Base-by-base conservation (phyloP, 2,329 filamentous ascomycete species). In the Talaromyces pinophilus region DNA sequence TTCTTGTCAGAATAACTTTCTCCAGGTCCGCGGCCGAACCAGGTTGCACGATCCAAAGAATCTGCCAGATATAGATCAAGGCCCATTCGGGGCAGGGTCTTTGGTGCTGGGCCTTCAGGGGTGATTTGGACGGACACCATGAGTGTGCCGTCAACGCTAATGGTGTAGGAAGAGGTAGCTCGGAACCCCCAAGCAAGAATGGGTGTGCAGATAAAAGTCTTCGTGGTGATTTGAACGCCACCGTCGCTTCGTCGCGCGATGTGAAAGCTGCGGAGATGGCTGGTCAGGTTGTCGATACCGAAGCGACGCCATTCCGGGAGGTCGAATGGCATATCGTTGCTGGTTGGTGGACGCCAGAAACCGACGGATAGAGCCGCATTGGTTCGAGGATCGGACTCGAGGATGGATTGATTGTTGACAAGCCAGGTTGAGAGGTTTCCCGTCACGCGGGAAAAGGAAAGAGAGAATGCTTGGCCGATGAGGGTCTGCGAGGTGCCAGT, bases 281-380 rank as follows among this genome's bases (percentile, higher is more conserved):
- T 42, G 19, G 6, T 33, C 6, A 63, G 13, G 15, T 3, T 55
- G 35, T 63, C 61, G 25, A 63, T 38, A 17, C 73, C 72, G 48
- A 70, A 74, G 19, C 70, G 69, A 8, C 71, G 71, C 70, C 75
- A 74, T 64, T 74, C 68, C 7, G 63, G 62, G 1, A 71, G 69
- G 30, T 74, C 71, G 25, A 68, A 71, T 6, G 73, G 68, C 17
- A 71, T 65, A 50, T 76, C 75, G 65, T 76, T 76, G 66, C 75
- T 72, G 7, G 74, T 76, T 25, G 74, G 73, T 8, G 74, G 71
- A 25, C 75, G 75, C 75, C 75, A 76, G 65, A 75, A 75, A n/a
- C 72, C 71, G 28, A 69, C 44, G n/a, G 28, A 7, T 10, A 63
- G 61, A 42, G 61, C 46, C 2, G 33, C 48, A 5, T 48, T 35